Evolutionary conservation across 495 filamentous ascomycete genomes (phyloP), one percentile per base, ranked within the genome.

Genomic region (Copromyces sp.): DNA sequence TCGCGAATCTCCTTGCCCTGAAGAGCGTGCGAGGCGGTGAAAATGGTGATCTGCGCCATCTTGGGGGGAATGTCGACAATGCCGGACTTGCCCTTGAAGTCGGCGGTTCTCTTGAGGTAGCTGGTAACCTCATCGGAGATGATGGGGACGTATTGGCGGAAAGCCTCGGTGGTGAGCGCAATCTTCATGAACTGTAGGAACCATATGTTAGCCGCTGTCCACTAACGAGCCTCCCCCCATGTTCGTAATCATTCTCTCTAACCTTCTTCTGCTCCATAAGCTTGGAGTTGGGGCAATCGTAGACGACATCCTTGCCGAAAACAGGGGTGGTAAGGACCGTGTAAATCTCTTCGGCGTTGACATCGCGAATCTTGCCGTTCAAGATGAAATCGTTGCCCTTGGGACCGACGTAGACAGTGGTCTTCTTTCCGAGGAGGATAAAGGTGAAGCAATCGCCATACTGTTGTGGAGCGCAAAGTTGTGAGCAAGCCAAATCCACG

Each of bases 21-120:
- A 3, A 96, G 88, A 32, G 90, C 86, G 76, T 93, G 89, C 4
- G 90, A 90, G 44, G 93, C 93, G 70, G 93, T 96, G 83, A 91
- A 96, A 75, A 94, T 90, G 70, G 93, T 96, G 72, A 96, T 89
- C 79, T 96, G 90, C 16, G 92, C 91, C 89, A 96, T 94, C 71
- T 86, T 86, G 71, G 85, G 83, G 29, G 87, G 81, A 24, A 95
- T 87, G 71, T 94, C 87, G 73, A 90, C 82, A 3, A 84, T 84
- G 20, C 92, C 93, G 3, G 86, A 87, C 71, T 85, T 74, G 70
- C 88, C 90, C 82, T 91, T 89, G 85, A 95, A 93, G 24, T 85
- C 84, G 9, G 89, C 78, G 65, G 84, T 88, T 61, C 83, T 80
- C 80, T 91, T 90, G 80, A 93, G 78, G 81, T 90, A 94, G 80